Base-by-base conservation (phyloP, 2,329 filamentous ascomycete genomes). In the Macrophomina pseudophaseolina region DNA sequence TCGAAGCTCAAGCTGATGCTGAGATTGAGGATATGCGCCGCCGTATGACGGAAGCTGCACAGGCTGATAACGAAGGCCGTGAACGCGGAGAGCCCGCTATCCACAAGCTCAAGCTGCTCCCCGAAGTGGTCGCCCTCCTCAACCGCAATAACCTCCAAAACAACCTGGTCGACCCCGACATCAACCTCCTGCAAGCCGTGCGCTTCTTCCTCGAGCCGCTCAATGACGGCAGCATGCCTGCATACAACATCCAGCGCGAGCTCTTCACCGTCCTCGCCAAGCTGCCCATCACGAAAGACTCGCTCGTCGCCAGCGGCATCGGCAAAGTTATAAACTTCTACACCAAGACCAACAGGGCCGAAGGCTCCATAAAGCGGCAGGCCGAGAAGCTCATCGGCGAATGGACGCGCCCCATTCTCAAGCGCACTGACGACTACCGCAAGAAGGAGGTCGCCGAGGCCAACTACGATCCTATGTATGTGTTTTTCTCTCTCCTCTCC, bases 311-410 rank as follows among this genome's bases (percentile, higher is more conserved):
- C 70, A 97, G 92, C 72, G 94, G 94, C 23, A 95, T 99, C 70
- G 95, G 95, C 75, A 97, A 97, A 78, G 93, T 99, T 56, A 91
- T 97, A 63, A 87, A 97, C 69, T 99, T 97, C 82, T 99, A 99
- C 81, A 97, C 94, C 60, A 94, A 94, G 80, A 97, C 92, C 83
- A 96, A 94, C 82, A 90, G 92, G 71, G 91, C 94, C 0, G 92
- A 98, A 80, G 84, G 90, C 4, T 86, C 85, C 68, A 97, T 99
- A 83, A 97, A 97, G 84, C 90, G 94, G 71, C 92, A 94, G 81
- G 95, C 95, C 0, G 94, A 98, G 82, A 88, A 91, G 58, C 84
- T 98, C n/a, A 85, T 97, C 66, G 92, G 92, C 66, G 94, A 98
- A 76, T 99, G 95, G 95, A 97, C 93, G 70, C 86, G 95, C 48